Percentiles rank a stretch among this genome's conserved stretches.
phyloP scores from a whole-genome alignment of 2,329 filamentous ascomycete species.

The Cryphonectria naterciae region DNA sequence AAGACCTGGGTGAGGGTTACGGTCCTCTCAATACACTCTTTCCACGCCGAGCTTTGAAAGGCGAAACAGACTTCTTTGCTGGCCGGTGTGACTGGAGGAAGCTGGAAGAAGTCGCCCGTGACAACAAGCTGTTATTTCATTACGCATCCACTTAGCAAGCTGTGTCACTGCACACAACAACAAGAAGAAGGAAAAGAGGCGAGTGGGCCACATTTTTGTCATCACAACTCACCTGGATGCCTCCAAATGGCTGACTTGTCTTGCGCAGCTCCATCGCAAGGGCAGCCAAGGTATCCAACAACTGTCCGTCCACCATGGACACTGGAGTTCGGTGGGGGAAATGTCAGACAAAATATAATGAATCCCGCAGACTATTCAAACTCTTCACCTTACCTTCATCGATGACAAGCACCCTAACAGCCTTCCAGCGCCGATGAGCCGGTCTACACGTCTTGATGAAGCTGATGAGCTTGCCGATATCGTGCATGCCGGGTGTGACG shows the following conservation, averaged over 20 bases:
- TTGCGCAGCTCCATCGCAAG: conserved; percentile 65
- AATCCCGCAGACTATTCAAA: not conserved
- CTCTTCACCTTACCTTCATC: conserved; percentile 54
- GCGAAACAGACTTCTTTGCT: conserved; percentile 66
- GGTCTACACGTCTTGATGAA: conserved; percentile 74
- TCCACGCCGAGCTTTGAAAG: conserved; percentile 74
- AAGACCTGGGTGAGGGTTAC: conserved; percentile 76
- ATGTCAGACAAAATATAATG: not conserved
- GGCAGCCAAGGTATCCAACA: conserved; percentile 76
- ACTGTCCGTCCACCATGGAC: conserved; percentile 78
- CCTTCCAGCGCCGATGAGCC: conserved; percentile 70
- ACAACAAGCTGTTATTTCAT: conserved; percentile 60
- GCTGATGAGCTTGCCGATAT: conserved; percentile 69
- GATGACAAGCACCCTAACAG: conserved; percentile 71
- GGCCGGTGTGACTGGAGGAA: conserved; percentile 73
- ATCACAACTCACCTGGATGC: conserved; percentile 53
- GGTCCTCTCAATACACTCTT: conserved; percentile 73
- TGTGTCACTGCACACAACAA: not conserved
- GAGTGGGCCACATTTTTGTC: not conserved
- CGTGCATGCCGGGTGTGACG: conserved; percentile 74
- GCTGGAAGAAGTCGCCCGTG: conserved; percentile 77
- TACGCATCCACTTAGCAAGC: not conserved
- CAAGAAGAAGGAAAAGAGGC: not conserved
- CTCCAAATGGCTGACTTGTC: conserved; percentile 73
- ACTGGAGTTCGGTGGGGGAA: conserved; percentile 42